phyloP scores from a whole-genome alignment of 139 green algal genomes.

The Nannochloris sp. region DNA sequence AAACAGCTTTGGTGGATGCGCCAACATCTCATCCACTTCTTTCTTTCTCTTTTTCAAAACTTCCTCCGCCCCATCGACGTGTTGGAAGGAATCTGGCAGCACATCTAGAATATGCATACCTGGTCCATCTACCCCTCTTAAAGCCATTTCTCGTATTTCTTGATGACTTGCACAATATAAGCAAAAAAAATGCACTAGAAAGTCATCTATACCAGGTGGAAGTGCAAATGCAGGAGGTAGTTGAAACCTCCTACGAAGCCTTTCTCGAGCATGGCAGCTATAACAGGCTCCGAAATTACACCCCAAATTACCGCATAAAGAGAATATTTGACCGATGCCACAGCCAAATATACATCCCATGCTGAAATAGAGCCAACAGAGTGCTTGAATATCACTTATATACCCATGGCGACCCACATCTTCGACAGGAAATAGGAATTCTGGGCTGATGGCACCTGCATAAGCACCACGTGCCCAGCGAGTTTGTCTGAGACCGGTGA shows the following conservation, averaged over 20 bases:
- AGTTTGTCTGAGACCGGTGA: conserved; percentile 26
- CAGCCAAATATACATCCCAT: conserved; percentile 20
- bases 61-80: conserved; percentile 3
- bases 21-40: conserved; percentile 12
- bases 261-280: conserved; percentile 34
- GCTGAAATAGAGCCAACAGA: conserved; percentile 19
- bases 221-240: conserved; percentile 28
- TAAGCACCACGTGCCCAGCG: conserved; percentile 31
- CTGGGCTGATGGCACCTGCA: conserved; percentile 16
- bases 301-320: conserved; percentile 25
- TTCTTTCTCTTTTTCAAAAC: background rate
- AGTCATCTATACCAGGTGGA: conserved; percentile 38
- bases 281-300: conserved; percentile 37
- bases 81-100: conserved; percentile 12
- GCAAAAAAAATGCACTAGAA: conserved; percentile 37
- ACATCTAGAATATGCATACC: conserved; percentile 35
- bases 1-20: conserved; percentile 12
- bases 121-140: conserved; percentile 39
- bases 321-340: conserved; percentile 21
- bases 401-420: conserved; percentile 16
- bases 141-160: conserved; percentile 29
- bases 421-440: conserved; percentile 26
- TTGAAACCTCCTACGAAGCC: conserved; percentile 26
- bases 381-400: conserved; percentile 26
- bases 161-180: conserved; percentile 29